A percentile compares a stretch with the other conserved stretches of the same genome.
Evolutionary conservation across 768 basidiomycete species (phyloP).

Genomic region (Hirschioporus abietinus): DNA sequence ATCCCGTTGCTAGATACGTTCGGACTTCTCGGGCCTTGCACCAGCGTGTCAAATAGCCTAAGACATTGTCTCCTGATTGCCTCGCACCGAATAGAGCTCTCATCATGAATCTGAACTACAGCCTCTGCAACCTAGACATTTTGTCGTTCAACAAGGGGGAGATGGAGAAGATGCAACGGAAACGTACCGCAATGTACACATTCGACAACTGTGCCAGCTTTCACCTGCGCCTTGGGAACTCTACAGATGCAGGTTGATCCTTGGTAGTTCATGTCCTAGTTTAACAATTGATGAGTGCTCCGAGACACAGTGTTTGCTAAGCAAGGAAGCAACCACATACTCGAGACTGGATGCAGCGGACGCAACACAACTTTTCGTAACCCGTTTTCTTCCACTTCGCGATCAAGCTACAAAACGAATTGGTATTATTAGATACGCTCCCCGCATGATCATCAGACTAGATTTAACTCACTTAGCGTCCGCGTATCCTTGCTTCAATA

Average conservation of each 20-base stretch:
- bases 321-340: conserved; percentile 31
- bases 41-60: background rate
- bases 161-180: background rate
- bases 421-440: background rate
- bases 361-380: conserved; percentile 96
- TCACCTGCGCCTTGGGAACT: conserved; percentile 91
- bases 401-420: conserved; percentile 57
- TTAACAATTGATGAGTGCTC: background rate
- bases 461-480: conserved; percentile 77
- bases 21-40: background rate
- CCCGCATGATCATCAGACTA: background rate
- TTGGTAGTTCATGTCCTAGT: conserved; percentile 97
- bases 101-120: conserved; percentile 82
- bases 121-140: conserved; percentile 69
- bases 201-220: conserved; percentile 87
- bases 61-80: background rate
- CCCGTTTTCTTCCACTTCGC: conserved; percentile 99
- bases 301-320: background rate
- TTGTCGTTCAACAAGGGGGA: conserved; percentile 11
- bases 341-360: conserved; percentile 93
- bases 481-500: conserved; percentile 94
- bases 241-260: conserved; percentile 98
- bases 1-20: background rate
- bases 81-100: background rate
- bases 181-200: conserved; percentile 94